Conservation (phyloP, 495 filamentous ascomycete genomes). For the Aspergillus panamensis region DNA sequence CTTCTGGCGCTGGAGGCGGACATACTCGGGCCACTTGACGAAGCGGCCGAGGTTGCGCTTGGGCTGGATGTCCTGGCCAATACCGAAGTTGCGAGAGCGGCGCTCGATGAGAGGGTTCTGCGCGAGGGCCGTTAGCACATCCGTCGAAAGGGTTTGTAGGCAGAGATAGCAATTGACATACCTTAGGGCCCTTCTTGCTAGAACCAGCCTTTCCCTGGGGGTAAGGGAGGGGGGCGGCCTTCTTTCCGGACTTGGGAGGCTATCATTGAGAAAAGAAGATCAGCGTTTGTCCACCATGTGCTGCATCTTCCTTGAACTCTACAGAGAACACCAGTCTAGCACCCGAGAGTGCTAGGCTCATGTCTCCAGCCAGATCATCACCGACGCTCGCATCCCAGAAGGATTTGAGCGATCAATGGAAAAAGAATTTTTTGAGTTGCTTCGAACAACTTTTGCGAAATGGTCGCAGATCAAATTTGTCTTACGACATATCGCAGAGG, state of each 20-base stretch:
- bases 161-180: slow-evolving; percentile 45
- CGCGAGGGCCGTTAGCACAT: slow-evolving; percentile 19
- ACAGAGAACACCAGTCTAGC: slow-evolving; percentile 64
- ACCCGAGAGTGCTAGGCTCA: slow-evolving; percentile 45
- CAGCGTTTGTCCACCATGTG: slow-evolving; percentile 80
- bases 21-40: slow-evolving; percentile 99
- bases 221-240: slow-evolving; percentile 93
- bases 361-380: slow-evolving; percentile 84
- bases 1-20: slow-evolving; percentile 98
- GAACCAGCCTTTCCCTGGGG: slow-evolving; percentile 84
- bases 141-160: slow-evolving; percentile 30
- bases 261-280: slow-evolving; percentile 99
- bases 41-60: slow-evolving; percentile 96
- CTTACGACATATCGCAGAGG: slow-evolving; percentile 38
- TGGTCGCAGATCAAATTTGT: slow-evolving; percentile 31
- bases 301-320: slow-evolving; percentile 86
- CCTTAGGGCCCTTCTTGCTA: slow-evolving; percentile 94
- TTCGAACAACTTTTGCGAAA: slow-evolving; percentile 36
- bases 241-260: slow-evolving; percentile 97
- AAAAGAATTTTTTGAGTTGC: slow-evolving; percentile 24
- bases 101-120: slow-evolving; percentile 99
- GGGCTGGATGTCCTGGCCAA: slow-evolving; percentile 98
- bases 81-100: slow-evolving; percentile 94
- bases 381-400: slow-evolving; percentile 46
- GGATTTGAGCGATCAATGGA: slow-evolving; percentile 35